These are phyloP conservation scores for Rhynchosporium secalis DNA, from an alignment of 2,329 filamentous ascomycete species.

Conservation along the genomic window DNA sequence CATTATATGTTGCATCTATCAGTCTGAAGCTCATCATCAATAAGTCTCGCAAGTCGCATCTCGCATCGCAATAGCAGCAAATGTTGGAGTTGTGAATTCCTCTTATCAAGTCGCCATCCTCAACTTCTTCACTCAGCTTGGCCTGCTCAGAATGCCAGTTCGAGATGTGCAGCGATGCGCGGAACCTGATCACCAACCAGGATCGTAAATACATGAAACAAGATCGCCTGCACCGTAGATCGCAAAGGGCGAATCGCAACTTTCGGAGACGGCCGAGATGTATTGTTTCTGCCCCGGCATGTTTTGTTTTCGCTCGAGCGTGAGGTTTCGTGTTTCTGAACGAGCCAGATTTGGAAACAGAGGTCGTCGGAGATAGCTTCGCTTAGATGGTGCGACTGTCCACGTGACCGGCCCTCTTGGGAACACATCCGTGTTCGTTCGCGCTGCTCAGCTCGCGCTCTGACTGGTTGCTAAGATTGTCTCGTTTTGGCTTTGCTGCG, in stretches of 20 bases:
- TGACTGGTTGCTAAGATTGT: slow-evolving; percentile 1
- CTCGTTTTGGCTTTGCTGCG: not conserved
- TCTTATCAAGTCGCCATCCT: not conserved
- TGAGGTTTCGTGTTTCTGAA: slow-evolving; percentile 14
- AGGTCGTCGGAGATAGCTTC: not conserved
- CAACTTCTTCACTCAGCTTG: not conserved
- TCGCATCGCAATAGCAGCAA: not conserved
- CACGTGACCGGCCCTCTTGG: not conserved
- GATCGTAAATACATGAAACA: slow-evolving; percentile 6
- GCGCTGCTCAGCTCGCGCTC: not conserved
- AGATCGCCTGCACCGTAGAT: slow-evolving; percentile 10
- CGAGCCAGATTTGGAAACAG: not conserved
- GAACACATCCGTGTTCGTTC: not conserved
- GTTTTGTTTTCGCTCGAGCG: slow-evolving; percentile 14
- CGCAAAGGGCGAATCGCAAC: slow-evolving; percentile 11
- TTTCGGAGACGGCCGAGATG: not conserved
- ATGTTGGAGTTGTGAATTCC: not conserved
- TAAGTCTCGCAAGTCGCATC: not conserved
- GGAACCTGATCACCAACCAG: slow-evolving; percentile 9
- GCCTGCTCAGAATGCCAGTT: not conserved
- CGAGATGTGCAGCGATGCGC: slow-evolving; percentile 5
- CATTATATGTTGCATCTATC: slow-evolving; percentile 4
- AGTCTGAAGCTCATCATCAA: slow-evolving; percentile 1
- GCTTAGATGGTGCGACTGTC: slow-evolving; percentile 3
- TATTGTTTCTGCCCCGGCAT: slow-evolving; percentile 9